Evolutionary conservation across 441 rosid genomes (phyloP).

Genomic region (Lepidium campestre): DNA sequence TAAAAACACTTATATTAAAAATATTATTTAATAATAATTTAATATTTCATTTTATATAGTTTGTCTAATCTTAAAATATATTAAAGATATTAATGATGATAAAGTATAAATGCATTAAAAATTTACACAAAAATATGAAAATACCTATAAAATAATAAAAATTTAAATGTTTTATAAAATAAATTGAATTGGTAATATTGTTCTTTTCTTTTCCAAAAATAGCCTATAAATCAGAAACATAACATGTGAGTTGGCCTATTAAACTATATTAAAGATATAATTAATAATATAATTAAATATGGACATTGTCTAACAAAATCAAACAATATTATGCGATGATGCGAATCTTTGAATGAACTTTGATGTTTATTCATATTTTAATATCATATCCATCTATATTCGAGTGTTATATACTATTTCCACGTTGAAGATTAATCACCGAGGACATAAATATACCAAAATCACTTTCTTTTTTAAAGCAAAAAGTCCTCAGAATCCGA

Average conservation of each 20-base stretch:
- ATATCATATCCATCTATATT: not conserved
- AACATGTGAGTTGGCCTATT: conserved; percentile 8
- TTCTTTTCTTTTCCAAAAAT: not conserved
- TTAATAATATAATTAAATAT: not conserved
- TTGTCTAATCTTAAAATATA: too few relatives aligned
- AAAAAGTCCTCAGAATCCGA: conserved; percentile 17
- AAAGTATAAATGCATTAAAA: too few relatives aligned
- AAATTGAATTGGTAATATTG: too few relatives aligned
- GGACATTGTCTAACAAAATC: not conserved
- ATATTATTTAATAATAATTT: too few relatives aligned
- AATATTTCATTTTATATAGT: too few relatives aligned
- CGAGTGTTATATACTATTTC: not conserved
- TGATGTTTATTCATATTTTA: not conserved
- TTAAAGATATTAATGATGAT: too few relatives aligned
- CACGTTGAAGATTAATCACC: conserved; percentile 17
- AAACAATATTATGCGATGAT: too few relatives aligned
- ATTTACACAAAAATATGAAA: too few relatives aligned
- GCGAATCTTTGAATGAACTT: too few relatives aligned
- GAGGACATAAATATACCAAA: conserved; percentile 5
- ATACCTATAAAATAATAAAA: too few relatives aligned
- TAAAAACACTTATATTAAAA: too few relatives aligned
- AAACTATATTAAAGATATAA: not conserved
- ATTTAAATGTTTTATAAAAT: too few relatives aligned
- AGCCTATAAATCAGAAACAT: not conserved
- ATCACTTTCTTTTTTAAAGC: not conserved